Evolutionary conservation across 139 green algal genomes (phyloP).

Genomic region (Closterium sp.): DNA sequence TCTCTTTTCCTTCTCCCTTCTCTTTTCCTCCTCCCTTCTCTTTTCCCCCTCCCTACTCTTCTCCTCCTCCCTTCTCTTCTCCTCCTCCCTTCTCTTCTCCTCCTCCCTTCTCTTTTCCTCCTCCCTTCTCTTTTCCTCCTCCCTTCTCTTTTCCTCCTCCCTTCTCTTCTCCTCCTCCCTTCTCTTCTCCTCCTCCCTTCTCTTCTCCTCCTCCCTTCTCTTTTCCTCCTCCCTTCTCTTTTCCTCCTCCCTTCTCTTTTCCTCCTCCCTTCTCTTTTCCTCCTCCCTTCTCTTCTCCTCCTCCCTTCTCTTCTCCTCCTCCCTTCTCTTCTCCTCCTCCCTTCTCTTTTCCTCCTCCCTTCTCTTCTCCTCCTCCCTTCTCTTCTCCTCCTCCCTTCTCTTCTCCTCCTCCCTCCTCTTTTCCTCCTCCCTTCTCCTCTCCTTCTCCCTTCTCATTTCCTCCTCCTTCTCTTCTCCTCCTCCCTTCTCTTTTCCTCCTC

Average conservation of each 20-base stretch:
- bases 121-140: too few relatives aligned
- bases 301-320: background rate
- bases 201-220: background rate
- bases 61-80: background rate
- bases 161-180: background rate
- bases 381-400: background rate
- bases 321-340: background rate
- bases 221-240: background rate
- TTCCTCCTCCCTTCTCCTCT: background rate
- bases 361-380: background rate
- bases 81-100: background rate
- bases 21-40: background rate
- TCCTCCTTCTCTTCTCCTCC: background rate
- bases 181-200: background rate
- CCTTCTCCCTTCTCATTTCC: background rate
- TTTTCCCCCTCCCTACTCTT: background rate
- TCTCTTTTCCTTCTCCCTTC: background rate
- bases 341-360: background rate
- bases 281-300: background rate
- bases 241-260: background rate
- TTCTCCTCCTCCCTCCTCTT: background rate
- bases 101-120: background rate
- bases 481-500: background rate
- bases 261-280: background rate
- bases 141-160: background rate